A percentile compares a stretch with the other conserved stretches of the same genome.
Conservation (phyloP, 1,284 basidiomycete species). For the Ganoderma boninense region DNA sequence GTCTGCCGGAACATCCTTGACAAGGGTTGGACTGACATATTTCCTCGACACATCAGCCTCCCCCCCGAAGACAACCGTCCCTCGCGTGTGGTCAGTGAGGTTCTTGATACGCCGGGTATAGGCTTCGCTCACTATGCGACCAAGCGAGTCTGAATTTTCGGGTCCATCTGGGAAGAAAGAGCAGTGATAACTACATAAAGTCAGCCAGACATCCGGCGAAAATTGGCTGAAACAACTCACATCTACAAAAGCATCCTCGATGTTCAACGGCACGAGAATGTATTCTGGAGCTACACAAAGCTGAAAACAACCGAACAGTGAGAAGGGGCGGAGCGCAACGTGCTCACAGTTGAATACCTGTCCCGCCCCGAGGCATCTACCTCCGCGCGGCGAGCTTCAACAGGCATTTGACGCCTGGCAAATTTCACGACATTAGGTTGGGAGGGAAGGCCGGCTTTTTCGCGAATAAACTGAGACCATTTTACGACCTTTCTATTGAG, state of each 20-base stretch:
- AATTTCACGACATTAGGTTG: too few relatives aligned
- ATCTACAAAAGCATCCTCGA: conserved; percentile 72
- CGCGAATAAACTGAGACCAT: too few relatives aligned
- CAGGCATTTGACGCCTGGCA: conserved; percentile 69
- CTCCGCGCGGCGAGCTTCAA: conserved; percentile 65
- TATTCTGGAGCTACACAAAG: conserved; percentile 49
- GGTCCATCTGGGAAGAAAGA: conserved; percentile 61
- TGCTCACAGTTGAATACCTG: background rate
- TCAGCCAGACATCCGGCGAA: background rate
- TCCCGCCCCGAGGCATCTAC: background rate
- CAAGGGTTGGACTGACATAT: conserved; percentile 73
- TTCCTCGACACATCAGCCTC: conserved; percentile 62
- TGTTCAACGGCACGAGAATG: conserved; percentile 69
- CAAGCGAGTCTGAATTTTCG: conserved; percentile 49
- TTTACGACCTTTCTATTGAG: too few relatives aligned
- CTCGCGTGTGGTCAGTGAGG: conserved; percentile 73
- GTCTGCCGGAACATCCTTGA: conserved; percentile 64
- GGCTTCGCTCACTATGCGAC: conserved; percentile 54
- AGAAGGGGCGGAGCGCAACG: conserved; percentile 34
- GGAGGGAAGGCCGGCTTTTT: background rate
- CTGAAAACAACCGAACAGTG: conserved; percentile 36
- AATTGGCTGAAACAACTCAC: conserved; percentile 42
- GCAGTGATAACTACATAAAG: conserved; percentile 6
- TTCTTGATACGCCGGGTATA: conserved; percentile 69
- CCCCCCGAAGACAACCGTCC: conserved; percentile 76